These are phyloP conservation scores for Ophiocordyceps unilateralis DNA, from an alignment of 2,329 filamentous ascomycete genomes.

Conservation along the genomic window DNA sequence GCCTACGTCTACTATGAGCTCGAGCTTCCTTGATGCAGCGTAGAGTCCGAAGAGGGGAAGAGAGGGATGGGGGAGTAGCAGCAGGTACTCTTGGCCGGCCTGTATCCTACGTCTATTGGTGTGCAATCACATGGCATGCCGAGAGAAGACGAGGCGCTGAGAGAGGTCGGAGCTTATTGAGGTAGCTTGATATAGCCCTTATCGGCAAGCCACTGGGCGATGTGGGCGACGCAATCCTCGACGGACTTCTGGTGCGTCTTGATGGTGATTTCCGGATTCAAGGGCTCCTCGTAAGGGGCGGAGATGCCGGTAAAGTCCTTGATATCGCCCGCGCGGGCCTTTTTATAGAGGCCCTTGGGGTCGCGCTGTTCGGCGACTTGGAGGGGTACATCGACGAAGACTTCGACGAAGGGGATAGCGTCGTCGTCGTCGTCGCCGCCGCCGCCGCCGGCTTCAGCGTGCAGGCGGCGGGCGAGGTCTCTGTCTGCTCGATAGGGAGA, in stretches of 20 bases:
- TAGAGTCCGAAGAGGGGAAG: not conserved
- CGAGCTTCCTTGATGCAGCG: slow-evolving; percentile 38
- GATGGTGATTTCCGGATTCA: slow-evolving; percentile 74
- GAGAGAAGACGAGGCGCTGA: not conserved
- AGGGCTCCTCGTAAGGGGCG: slow-evolving; percentile 84
- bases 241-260: slow-evolving; percentile 67
- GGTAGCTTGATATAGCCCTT: slow-evolving; percentile 31
- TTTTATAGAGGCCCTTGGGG: slow-evolving; percentile 96
- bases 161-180: not conserved
- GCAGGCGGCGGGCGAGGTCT: slow-evolving; percentile 62
- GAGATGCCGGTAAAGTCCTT: slow-evolving; percentile 95
- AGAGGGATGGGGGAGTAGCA: not conserved
- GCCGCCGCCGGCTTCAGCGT: slow-evolving; percentile 38
- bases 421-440: slow-evolving; percentile 40
- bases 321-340: slow-evolving; percentile 82
- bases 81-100: slow-evolving; percentile 6
- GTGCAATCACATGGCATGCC: not conserved
- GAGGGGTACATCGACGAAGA: slow-evolving; percentile 80
- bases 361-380: slow-evolving; percentile 89
- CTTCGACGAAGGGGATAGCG: slow-evolving; percentile 76
- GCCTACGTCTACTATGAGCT: slow-evolving; percentile 97
- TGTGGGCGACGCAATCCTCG: slow-evolving; percentile 75
- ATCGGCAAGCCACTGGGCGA: slow-evolving; percentile 60
- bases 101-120: slow-evolving; percentile 12
- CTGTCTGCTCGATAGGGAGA: slow-evolving; percentile 84